Conservation (phyloP, 2,329 filamentous ascomycete species). For the Didymellaceae sp. region DNA sequence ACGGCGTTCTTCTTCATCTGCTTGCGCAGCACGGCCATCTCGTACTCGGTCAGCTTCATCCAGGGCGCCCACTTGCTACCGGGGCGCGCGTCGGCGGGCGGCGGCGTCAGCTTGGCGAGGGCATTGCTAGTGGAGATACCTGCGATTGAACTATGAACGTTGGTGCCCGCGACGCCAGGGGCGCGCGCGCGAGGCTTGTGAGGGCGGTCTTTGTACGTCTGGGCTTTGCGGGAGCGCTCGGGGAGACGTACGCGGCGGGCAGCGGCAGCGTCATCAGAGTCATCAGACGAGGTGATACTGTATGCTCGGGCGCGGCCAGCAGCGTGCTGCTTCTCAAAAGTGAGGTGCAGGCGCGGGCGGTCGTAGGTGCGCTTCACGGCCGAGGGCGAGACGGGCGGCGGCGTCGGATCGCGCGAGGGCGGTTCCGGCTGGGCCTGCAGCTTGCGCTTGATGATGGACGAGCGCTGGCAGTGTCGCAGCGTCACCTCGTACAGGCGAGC, state of each 20-base stretch:
- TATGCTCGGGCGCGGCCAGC: slow-evolving; percentile 22
- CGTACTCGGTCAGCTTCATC: slow-evolving; percentile 70
- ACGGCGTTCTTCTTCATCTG: slow-evolving; percentile 91
- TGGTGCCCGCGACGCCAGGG: slow-evolving; percentile 58
- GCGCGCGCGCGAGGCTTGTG: slow-evolving; percentile 53
- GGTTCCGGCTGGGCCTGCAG: slow-evolving; percentile 67
- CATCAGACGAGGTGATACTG: slow-evolving; percentile 21
- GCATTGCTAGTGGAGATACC: slow-evolving; percentile 68
- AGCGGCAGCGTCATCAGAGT: slow-evolving; percentile 27
- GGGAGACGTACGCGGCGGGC: slow-evolving; percentile 16
- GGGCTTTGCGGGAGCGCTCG: slow-evolving; percentile 25
- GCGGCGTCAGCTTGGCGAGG: slow-evolving; percentile 63
- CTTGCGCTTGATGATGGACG: slow-evolving; percentile 67
- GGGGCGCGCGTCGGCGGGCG: slow-evolving; percentile 64
- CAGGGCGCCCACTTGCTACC: slow-evolving; percentile 68
- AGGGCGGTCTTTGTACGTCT: slow-evolving; percentile 44
- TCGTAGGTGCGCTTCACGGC: slow-evolving; percentile 35
- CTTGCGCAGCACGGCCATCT: slow-evolving; percentile 76
- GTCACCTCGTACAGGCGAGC: slow-evolving; percentile 63
- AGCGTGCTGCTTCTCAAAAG: slow-evolving; percentile 34
- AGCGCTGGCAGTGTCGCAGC: slow-evolving; percentile 62
- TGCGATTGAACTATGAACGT: slow-evolving; percentile 60
- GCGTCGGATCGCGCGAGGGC: slow-evolving; percentile 66
- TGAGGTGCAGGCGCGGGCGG: slow-evolving; percentile 40
- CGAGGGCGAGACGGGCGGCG: slow-evolving; percentile 54